These are phyloP conservation scores for Seminavis robusta DNA, from an alignment of 108 stramenopile genomes.

Conservation along the genomic window DNA sequence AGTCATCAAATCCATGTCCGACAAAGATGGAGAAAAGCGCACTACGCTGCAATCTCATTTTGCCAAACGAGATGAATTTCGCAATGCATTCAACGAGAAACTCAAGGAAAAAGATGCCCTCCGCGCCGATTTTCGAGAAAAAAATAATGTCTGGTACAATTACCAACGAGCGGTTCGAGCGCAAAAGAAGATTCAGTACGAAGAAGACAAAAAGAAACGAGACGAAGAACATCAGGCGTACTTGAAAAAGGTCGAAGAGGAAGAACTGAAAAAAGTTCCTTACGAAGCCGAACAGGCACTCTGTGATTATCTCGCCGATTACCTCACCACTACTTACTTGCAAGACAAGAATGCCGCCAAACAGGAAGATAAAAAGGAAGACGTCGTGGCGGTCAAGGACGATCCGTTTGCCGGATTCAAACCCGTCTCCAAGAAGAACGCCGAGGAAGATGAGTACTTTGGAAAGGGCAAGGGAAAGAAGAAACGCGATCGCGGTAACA, in stretches of 20 bases:
- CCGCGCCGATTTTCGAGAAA: constrained; percentile 62
- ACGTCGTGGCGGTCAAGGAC: constrained; percentile 71
- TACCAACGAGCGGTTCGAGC: constrained; percentile 75
- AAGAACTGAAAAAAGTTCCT: constrained; percentile 92
- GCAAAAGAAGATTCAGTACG: constrained; percentile 80
- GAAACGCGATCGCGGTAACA: constrained; percentile 51
- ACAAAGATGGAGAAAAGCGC: constrained; percentile 58
- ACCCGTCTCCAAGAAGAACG: constrained; percentile 65
- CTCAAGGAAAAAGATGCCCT: constrained; percentile 80
- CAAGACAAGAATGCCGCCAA: constrained; percentile 26
- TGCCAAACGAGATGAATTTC: constrained; percentile 68
- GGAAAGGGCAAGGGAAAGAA: constrained; percentile 82
- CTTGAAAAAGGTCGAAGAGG: constrained; percentile 87
- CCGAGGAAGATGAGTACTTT: constrained; percentile 62
- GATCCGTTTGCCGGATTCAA: constrained; percentile 85
- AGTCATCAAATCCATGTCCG: constrained; percentile 51
- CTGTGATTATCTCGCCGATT: constrained; percentile 92
- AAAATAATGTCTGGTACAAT: constrained; percentile 83
- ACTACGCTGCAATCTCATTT: constrained; percentile 57
- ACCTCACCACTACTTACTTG: constrained; percentile 74
- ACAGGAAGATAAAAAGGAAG: constrained; percentile 50
- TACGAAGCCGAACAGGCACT: constrained; percentile 95
- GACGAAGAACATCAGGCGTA: constrained; percentile 83
- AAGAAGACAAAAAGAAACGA: constrained; percentile 82
- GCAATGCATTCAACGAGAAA: constrained; percentile 67